Conservation (phyloP, 129 eudicot species). For the Rutidosis leptorrhynchoides region DNA sequence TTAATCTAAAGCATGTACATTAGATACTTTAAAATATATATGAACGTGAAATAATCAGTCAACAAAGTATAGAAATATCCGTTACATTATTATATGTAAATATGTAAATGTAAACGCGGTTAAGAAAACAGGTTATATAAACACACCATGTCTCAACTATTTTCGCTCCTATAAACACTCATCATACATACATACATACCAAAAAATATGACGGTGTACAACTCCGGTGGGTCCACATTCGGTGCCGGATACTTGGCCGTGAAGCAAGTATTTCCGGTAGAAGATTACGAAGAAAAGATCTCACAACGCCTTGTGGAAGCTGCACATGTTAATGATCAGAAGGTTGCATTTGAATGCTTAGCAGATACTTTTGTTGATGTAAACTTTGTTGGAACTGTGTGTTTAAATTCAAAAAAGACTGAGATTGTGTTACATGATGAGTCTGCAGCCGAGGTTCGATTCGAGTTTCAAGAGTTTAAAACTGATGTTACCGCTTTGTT, state of each 20-base stretch:
- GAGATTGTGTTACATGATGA: constrained; percentile 61
- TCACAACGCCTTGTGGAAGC: constrained; percentile 69
- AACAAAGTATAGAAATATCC: background rate
- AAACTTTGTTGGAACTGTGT: constrained; percentile 63
- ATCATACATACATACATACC: background rate
- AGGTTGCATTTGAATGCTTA: constrained; percentile 46
- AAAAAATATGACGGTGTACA: constrained; percentile 37
- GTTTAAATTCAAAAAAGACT: constrained; percentile 48
- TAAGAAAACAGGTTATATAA: background rate
- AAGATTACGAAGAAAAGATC: constrained; percentile 48
- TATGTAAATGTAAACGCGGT: background rate
- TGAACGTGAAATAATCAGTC: no score
- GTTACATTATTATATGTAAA: background rate
- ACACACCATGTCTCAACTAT: background rate
- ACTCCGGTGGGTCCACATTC: constrained; percentile 29
- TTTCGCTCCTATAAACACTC: background rate
- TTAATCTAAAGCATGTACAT: background rate
- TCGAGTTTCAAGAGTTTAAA: constrained; percentile 63
- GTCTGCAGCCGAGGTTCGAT: constrained; percentile 41
- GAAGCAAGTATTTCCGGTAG: constrained; percentile 57
- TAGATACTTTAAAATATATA: no score
- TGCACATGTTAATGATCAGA: constrained; percentile 44
- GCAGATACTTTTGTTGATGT: constrained; percentile 61
- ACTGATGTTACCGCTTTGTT: constrained; percentile 80
- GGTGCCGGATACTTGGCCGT: constrained; percentile 32